phyloP scores from a whole-genome alignment of 805 yeast genomes.

The Metschnikowia corniflorae region DNA sequence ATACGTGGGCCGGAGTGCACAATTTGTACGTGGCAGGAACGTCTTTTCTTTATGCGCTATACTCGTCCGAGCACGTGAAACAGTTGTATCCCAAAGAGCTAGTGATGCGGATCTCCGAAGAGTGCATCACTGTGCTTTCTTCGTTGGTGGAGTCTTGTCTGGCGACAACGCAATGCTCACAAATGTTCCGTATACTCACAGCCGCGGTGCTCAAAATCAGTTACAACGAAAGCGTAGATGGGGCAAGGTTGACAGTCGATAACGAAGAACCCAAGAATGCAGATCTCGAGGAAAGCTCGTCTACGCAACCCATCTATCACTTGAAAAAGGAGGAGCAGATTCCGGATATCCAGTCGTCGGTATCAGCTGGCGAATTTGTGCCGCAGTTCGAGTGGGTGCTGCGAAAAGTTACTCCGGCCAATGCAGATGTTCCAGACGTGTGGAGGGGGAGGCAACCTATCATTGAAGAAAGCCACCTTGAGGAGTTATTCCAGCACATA shows the following conservation, averaged over 20 bases:
- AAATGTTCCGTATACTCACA: constrained; percentile 66
- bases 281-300: too few species aligned
- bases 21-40: constrained; percentile 87
- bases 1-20: constrained; percentile 92
- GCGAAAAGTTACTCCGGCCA: constrained; percentile 1
- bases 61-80: constrained; percentile 59
- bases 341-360: too few species aligned
- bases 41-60: constrained; percentile 72
- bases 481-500: constrained; percentile 48
- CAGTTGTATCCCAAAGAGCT: constrained; percentile 42
- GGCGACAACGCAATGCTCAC: constrained; percentile 70
- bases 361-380: too few species aligned
- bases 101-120: constrained; percentile 46
- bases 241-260: constrained; percentile 1
- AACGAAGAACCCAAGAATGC: neutral
- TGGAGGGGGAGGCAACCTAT: neutral
- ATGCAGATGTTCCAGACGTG: neutral
- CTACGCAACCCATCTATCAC: too few species aligned
- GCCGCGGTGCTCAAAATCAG: constrained; percentile 66
- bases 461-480: constrained; percentile 25
- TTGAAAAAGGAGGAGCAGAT: too few species aligned
- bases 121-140: constrained; percentile 55
- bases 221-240: constrained; percentile 28
- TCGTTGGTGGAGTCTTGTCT: constrained; percentile 69
- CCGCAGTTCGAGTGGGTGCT: constrained; percentile 3